These are phyloP conservation scores for Fulvia fulva DNA, from an alignment of 2,329 filamentous ascomycete genomes.

Conservation along the genomic window DNA sequence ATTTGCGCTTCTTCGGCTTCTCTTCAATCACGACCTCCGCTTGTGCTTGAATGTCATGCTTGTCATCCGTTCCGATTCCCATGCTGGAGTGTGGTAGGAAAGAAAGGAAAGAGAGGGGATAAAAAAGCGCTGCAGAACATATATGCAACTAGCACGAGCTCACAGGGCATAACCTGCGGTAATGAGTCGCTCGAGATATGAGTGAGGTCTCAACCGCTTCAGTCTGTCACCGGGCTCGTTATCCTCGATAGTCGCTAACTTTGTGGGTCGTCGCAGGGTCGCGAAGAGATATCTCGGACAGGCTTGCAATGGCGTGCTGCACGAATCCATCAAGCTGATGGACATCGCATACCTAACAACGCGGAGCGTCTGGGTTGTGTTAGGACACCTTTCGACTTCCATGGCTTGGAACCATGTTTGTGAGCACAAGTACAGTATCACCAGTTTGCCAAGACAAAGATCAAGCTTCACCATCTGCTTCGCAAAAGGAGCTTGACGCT, in stretches of 20 bases:
- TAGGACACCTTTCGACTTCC: not conserved
- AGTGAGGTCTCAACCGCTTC: not conserved
- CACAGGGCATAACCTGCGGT: not conserved
- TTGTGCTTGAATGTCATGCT: not conserved
- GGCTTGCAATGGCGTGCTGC: not conserved
- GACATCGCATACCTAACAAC: not conserved
- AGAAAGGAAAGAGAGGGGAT: not conserved
- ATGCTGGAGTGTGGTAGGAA: not conserved
- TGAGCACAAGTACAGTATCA: not conserved
- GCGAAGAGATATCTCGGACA: not conserved
- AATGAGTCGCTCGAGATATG: not conserved
- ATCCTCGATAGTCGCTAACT: not conserved
- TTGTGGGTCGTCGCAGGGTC: not conserved
- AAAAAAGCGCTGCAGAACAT: not conserved
- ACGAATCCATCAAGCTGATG: not conserved
- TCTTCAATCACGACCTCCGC: slow-evolving; percentile 13
- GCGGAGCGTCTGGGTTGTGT: not conserved
- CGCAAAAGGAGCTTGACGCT: not conserved
- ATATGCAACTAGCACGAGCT: not conserved
- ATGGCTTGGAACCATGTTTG: not conserved
- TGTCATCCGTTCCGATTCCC: not conserved
- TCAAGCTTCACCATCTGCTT: not conserved
- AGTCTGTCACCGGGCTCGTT: not conserved
- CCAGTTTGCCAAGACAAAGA: not conserved
- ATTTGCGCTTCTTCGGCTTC: slow-evolving; percentile 33